Evolutionary conservation across 371 early-diverging fungal genomes (phyloP).

Genomic region (Mortierella polycephala): DNA sequence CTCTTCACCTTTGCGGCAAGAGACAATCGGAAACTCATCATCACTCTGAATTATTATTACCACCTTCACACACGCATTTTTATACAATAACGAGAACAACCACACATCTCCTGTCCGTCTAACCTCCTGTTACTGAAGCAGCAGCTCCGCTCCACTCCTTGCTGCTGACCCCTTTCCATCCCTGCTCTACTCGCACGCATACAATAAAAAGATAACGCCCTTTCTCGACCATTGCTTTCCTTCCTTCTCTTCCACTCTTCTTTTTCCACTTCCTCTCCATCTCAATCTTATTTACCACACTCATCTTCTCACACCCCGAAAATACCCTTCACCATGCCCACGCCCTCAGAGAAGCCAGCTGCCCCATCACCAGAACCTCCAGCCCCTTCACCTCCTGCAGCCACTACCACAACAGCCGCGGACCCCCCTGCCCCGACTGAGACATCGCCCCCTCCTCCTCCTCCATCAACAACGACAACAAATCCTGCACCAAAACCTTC

Average conservation of each 20-base stretch:
- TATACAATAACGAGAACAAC: too few species aligned
- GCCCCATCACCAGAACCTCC: too few species aligned
- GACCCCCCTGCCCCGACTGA: neutral
- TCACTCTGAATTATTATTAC: too few species aligned
- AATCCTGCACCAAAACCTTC: neutral
- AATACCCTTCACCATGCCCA: too few species aligned
- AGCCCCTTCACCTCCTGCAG: neutral
- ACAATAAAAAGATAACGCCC: neutral
- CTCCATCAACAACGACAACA: neutral
- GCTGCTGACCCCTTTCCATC: neutral
- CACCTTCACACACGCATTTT: too few species aligned
- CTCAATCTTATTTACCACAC: neutral
- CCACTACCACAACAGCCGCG: neutral
- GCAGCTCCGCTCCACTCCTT: neutral
- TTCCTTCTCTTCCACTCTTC: neutral
- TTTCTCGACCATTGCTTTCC: neutral
- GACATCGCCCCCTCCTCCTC: too few species aligned
- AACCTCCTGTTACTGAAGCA: too few species aligned
- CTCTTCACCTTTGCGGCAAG: too few species aligned
- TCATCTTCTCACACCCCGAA: neutral
- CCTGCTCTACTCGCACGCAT: neutral
- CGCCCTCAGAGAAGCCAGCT: neutral
- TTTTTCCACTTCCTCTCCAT: neutral
- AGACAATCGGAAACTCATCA: too few species aligned
- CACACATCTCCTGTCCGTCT: too few species aligned